Evolutionary conservation across 192 early-diverging fungal genomes (phyloP), one percentile per base, ranked within the genome.

Genomic region (Backusella liffmaniae): DNA sequence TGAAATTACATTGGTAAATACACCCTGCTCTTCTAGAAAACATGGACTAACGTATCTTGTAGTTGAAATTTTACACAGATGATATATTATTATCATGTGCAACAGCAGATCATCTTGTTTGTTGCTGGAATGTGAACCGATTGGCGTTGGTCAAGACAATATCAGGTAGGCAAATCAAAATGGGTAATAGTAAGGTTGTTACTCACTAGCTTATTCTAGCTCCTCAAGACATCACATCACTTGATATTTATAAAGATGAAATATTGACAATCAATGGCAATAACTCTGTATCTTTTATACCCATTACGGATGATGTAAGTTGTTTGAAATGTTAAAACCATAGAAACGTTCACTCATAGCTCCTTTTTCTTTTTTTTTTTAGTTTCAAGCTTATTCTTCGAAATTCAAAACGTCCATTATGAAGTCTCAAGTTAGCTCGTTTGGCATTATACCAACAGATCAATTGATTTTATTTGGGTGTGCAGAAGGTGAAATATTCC

Each of bases 231-330:
- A 81, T 90, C 72, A 72, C 88, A 15, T 84, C 88, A 1, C 65
- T 90, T 16, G 84, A 90, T 78, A 78, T 88, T 36, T 90, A 85
- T 80, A 90, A 90, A 75, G 87, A 90, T 53, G 87, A 90, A 70
- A 81, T 88, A 32, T 84, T 90, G 44, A 85, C 88, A 0, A 86
- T 90, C 44, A 86, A 88, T 53, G 81, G 78, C 30, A 90, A 84
- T 77, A 90, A 90, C 37, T 86, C 83, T 4, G 85, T 90, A 6
- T 84, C 88, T 5, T 90, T 90, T 74, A 87, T 80, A 49, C 87
- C 88, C 0, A 85, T 90, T 44, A 88, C 88, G 71, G 88, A 90
- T 51, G 86, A 90, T 71, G 88, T 90, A 86, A 72, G 77, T 23
- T 39, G 32, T 0, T 32, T 32, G 32, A 32, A 32, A 3, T 3